A percentile compares a stretch with the other conserved stretches of the same genome.
Evolutionary conservation across 1,284 basidiomycete species (phyloP).

Genomic region (Moesziomyces antarcticus): DNA sequence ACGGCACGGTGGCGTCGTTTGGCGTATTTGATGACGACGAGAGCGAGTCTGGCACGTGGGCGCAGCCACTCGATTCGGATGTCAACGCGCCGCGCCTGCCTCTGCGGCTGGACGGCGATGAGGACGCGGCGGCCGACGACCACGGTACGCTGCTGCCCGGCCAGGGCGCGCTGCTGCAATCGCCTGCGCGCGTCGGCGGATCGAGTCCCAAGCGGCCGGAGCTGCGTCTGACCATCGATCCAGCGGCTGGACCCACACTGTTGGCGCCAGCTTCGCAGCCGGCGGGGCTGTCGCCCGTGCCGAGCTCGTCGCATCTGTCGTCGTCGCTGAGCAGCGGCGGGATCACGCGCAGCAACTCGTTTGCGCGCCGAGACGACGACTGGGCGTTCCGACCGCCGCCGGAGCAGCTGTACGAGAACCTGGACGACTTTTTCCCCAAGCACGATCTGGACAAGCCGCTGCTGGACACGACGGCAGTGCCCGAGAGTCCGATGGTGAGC

Average conservation of each 20-base stretch:
- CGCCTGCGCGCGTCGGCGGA: constrained; percentile 5
- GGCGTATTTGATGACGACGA: constrained; percentile 59
- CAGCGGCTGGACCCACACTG: constrained; percentile 31
- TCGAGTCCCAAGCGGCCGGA: constrained; percentile 54
- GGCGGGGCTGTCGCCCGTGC: constrained; percentile 16
- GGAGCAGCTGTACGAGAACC: constrained; percentile 90
- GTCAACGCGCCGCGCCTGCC: constrained; percentile 36
- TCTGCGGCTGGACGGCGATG: constrained; percentile 17
- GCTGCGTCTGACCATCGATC: constrained; percentile 57
- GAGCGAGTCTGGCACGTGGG: constrained; percentile 60
- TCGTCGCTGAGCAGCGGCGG: constrained; percentile 33
- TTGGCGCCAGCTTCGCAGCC: constrained; percentile 9
- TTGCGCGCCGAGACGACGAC: constrained; percentile 59
- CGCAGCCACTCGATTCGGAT: constrained; percentile 59
- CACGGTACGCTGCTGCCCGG: constrained; percentile 39
- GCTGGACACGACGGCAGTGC: constrained; percentile 80
- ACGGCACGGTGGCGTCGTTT: constrained; percentile 53
- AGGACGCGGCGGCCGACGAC: constrained; percentile 18
- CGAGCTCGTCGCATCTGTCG: constrained; percentile 22
- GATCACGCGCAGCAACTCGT: constrained; percentile 55
- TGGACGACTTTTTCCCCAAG: constrained; percentile 95
- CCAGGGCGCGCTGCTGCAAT: constrained; percentile 24
- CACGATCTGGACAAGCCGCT: constrained; percentile 96
- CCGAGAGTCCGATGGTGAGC: constrained; percentile 73
- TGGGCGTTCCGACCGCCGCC: constrained; percentile 83